Percentiles rank a stretch among this genome's conserved stretches.
Conservation (phyloP, 169 alveolate genomes). For the Plasmodium relictum region DNA sequence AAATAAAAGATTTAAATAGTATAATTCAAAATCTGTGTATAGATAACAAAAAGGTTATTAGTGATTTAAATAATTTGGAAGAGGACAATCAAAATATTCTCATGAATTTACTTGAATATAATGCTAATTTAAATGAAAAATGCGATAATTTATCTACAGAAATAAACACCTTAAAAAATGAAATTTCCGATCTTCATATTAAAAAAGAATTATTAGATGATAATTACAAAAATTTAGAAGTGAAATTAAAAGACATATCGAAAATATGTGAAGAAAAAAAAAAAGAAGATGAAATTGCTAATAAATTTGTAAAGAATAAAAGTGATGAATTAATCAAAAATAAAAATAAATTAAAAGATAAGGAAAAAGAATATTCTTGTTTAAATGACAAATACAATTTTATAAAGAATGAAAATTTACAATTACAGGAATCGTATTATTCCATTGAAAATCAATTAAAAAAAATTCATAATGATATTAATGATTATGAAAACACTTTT, state of each 20-base stretch:
- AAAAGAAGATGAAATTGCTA: conserved; percentile 52
- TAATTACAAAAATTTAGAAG: conserved; percentile 19
- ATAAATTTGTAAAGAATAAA: conserved; percentile 26
- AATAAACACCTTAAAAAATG: conserved; percentile 27
- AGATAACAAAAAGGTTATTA: conserved; percentile 32
- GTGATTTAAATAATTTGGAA: conserved; percentile 4
- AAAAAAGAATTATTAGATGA: conserved; percentile 30
- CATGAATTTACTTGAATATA: conserved; percentile 9
- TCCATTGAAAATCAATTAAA: conserved; percentile 25
- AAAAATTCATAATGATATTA: background rate
- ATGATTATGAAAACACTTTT: background rate
- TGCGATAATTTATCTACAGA: conserved; percentile 12
- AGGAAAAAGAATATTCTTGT: conserved; percentile 32
- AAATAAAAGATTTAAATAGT: conserved; percentile 1
- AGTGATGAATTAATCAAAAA: conserved; percentile 25
- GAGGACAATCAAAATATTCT: conserved; percentile 23
- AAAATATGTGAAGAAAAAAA: conserved; percentile 31
- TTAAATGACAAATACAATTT: conserved; percentile 19
- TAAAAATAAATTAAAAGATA: conserved; percentile 46
- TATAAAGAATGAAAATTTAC: conserved; percentile 13
- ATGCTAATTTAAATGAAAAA: conserved; percentile 32
- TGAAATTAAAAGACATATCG: conserved; percentile 11
- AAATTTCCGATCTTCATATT: conserved; percentile 1
- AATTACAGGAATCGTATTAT: background rate
- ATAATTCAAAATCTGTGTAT: conserved; percentile 11